Evolutionary conservation across 2,329 filamentous ascomycete species (phyloP), one percentile per base, ranked within the genome.

Genomic region (Aspergillus puulaauensis): DNA sequence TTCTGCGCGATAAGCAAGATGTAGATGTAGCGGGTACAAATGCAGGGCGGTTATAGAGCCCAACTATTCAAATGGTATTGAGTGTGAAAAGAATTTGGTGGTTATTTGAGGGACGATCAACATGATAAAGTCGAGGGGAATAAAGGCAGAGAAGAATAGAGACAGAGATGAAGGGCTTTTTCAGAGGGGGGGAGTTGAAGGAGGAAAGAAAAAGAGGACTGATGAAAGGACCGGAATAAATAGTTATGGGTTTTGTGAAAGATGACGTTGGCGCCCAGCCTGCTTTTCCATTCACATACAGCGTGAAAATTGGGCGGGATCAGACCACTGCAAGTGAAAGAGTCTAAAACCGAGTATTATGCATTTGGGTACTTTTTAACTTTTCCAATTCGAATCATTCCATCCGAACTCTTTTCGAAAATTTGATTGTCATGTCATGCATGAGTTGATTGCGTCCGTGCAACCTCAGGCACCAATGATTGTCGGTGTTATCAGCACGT

Each of bases 51-150:
- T 39, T 52, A 47, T 41, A 12, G 19, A 39, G 27, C 31, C 17
- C 19, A 37, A 49, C 60, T 65, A 66, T 63, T 57, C 53, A 27
- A 61, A 53, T 27, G 64, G 64, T 64, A 67, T 63, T 50, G 59
- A 61, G 33, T 52, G 54, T 27, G 60, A 56, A 15, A 59, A 58
- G 17, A 61, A 55, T 52, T 61, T 48, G 37, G 59, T 64, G 23
- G 50, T 27, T 45, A 53, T 52, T 47, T 63, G 58, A 45, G 61
- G 64, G 46, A 58, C 55, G 52, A 62, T 61, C 52, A 53, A 60
- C 63, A 64, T 66, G 59, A 44, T 65, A 64, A 46, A 46, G n/a
- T 24, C 27, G 31, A 46, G 37, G 17, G 23, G 40, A 9, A 50
- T 31, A 31, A 49, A 39, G n/a, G 46, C 33, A n/a, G 27, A 37